A percentile compares a stretch with the other conserved stretches of the same genome.
phyloP scores from a whole-genome alignment of 225 moss, liverwort and hornwort genomes.

The Anthoceros angustus region DNA sequence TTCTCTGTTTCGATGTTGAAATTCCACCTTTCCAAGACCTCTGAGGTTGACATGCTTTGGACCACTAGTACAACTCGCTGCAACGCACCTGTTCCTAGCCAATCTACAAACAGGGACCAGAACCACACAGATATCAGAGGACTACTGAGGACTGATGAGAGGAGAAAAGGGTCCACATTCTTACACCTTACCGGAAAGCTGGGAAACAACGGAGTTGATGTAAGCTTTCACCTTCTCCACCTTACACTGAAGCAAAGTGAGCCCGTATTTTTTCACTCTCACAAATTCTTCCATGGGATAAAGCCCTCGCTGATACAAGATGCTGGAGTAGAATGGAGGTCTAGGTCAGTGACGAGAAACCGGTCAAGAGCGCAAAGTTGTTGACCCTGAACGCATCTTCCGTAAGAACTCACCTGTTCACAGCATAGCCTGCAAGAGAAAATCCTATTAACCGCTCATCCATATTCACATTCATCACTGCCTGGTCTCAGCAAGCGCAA shows the following conservation, averaged over 20 bases:
- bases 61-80: slow-evolving; percentile 80
- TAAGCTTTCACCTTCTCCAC: slow-evolving; percentile 71
- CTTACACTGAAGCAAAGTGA: slow-evolving; percentile 73
- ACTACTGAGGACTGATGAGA: background rate
- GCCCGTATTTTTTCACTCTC: slow-evolving; percentile 83
- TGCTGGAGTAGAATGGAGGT: slow-evolving; percentile 13
- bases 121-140: background rate
- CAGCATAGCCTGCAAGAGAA: slow-evolving; percentile 34
- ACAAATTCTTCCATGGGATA: slow-evolving; percentile 80
- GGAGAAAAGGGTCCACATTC: background rate
- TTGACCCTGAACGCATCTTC: background rate
- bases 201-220: slow-evolving; percentile 59
- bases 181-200: slow-evolving; percentile 37
- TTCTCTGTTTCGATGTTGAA: slow-evolving; percentile 82
- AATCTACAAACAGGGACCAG: slow-evolving; percentile 26
- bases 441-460: background rate
- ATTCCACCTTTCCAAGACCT: slow-evolving; percentile 93
- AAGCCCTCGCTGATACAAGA: slow-evolving; percentile 77
- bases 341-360: background rate
- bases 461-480: background rate
- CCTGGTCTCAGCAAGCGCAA: background rate
- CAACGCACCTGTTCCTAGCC: slow-evolving; percentile 75
- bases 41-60: slow-evolving; percentile 61
- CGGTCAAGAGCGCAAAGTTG: background rate
- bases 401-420: slow-evolving; percentile 37